Percentiles rank a stretch among this genome's conserved stretches.
Conservation (phyloP, 225 moss, liverwort and hornwort species). For the Bryum argenteum region DNA sequence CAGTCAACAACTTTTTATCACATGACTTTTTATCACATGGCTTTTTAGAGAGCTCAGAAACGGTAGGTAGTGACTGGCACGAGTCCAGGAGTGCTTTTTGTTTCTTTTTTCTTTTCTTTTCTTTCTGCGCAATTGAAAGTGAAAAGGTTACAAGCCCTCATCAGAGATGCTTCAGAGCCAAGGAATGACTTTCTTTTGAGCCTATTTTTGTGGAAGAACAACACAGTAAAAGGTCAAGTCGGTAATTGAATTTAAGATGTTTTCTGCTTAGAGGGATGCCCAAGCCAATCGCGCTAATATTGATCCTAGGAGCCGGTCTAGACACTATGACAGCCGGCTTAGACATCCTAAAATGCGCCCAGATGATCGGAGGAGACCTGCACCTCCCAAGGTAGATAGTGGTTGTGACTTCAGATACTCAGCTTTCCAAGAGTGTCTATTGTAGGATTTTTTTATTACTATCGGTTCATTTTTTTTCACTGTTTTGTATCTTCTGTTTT, state of each 20-base stretch:
- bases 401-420: conserved; percentile 17
- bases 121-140: too few species aligned
- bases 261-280: conserved; percentile 43
- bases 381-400: conserved; percentile 36
- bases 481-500: conserved; percentile 2
- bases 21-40: conserved; percentile 2
- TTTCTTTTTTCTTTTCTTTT: too few species aligned
- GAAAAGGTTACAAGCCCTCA: too few species aligned
- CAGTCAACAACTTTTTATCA: not conserved
- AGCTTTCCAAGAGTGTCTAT: conserved; percentile 18
- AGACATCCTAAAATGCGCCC: conserved; percentile 27
- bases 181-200: not conserved
- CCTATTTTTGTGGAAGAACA: not conserved
- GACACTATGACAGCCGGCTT: conserved; percentile 39
- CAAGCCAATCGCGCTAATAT: conserved; percentile 46
- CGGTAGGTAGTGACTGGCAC: not conserved
- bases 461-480: not conserved
- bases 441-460: not conserved
- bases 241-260: conserved; percentile 49
- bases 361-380: conserved; percentile 30
- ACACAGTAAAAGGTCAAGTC: conserved; percentile 25
- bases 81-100: conserved; percentile 7
- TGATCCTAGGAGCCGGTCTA: conserved; percentile 41
- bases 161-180: not conserved
- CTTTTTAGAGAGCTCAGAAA: not conserved